These are phyloP conservation scores for Penicillium hordei DNA, from an alignment of 2,329 filamentous ascomycete genomes.

Conservation along the genomic window DNA sequence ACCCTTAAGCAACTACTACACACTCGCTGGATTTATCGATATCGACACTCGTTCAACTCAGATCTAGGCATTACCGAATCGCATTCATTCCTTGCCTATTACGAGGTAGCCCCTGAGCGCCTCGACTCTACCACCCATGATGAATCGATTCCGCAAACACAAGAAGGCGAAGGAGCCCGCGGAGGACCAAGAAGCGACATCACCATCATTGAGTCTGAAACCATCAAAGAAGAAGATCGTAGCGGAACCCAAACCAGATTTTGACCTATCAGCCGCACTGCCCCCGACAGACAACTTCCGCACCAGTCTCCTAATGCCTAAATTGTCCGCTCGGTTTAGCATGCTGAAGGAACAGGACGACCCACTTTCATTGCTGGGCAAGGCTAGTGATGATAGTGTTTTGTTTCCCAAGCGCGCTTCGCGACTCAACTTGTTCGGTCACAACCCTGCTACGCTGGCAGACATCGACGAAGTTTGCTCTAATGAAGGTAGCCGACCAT, in stretches of 20 bases:
- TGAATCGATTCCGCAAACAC: conserved; percentile 45
- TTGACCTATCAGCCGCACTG: conserved; percentile 72
- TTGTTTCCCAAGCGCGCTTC: conserved; percentile 80
- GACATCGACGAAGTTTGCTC: conserved; percentile 94
- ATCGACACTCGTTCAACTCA: conserved; percentile 6
- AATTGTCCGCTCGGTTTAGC: conserved; percentile 90
- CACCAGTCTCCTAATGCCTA: conserved; percentile 93
- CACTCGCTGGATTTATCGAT: not conserved
- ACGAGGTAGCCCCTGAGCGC: not conserved
- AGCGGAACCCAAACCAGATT: conserved; percentile 62
- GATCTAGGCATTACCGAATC: not conserved
- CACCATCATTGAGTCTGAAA: conserved; percentile 37
- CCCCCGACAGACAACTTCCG: conserved; percentile 87
- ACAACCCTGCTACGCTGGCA: conserved; percentile 59
- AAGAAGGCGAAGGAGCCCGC: conserved; percentile 39
- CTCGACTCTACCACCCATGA: conserved; percentile 18
- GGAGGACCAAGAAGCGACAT: conserved; percentile 41
- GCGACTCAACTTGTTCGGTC: conserved; percentile 70
- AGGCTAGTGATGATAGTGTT: conserved; percentile 93
- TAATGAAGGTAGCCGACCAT: conserved; percentile 61
- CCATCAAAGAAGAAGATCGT: conserved; percentile 51
- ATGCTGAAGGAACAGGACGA: conserved; percentile 96
- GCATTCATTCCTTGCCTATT: not conserved
- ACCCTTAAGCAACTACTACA: not conserved
- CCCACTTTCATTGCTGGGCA: conserved; percentile 81